A percentile compares a stretch with the other conserved stretches of the same genome.
phyloP scores from a whole-genome alignment of 495 filamentous ascomycete species.

The Penicillium parvum region DNA sequence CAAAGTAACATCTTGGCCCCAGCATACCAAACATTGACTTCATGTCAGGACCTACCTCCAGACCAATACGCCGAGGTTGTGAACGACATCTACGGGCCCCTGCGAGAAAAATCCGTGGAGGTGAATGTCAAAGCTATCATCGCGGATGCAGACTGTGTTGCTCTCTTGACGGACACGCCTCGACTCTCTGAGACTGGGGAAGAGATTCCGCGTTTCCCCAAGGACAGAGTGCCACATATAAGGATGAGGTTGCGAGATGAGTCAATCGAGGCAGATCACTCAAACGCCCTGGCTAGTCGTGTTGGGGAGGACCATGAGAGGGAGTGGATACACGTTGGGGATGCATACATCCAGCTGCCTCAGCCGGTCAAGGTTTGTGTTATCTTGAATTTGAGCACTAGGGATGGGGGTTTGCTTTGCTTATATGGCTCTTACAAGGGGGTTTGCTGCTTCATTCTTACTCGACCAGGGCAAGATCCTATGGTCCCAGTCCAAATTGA shows the following conservation, averaged over 20 bases:
- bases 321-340: constrained; percentile 1
- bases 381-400: background rate
- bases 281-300: background rate
- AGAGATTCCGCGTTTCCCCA: background rate
- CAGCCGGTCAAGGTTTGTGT: constrained; percentile 3
- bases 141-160: constrained; percentile 5
- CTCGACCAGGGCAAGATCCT: no score
- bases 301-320: constrained; percentile 1
- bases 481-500: no score
- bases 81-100: background rate
- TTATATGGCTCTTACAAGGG: no score
- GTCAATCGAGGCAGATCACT: background rate
- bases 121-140: constrained; percentile 1
- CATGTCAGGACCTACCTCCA: background rate
- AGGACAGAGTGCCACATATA: background rate
- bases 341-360: constrained; percentile 2
- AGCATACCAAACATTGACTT: background rate
- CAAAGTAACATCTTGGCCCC: background rate
- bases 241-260: constrained; percentile 4
- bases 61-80: background rate
- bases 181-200: background rate
- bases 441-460: no score
- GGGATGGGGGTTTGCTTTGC: no score
- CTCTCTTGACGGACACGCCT: background rate
- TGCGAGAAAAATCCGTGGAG: background rate